Base-by-base conservation (phyloP, 805 yeast species). In the Ogataea glucozyma region DNA sequence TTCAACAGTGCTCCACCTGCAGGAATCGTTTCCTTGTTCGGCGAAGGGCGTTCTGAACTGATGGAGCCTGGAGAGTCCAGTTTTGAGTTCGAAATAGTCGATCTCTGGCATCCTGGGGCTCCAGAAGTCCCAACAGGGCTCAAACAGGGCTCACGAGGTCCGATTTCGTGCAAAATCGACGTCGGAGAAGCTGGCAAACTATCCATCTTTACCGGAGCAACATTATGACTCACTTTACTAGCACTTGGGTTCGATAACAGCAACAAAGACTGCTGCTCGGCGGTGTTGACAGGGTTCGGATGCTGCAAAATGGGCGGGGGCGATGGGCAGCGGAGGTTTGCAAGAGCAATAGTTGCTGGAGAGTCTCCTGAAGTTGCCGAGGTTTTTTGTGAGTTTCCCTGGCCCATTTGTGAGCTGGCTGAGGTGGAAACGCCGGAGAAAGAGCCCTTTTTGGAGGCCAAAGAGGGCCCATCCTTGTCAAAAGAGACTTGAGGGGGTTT, bases 271-370 rank as follows among this genome's bases (percentile, higher is more conserved):
- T n/a, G n/a, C 12, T 19, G 39, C 11, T 50, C 56, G 4, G 54
- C 46, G 3, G 22, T 16, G 29, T 57, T 59, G 6, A 56, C 49
- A 21, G 57, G 53, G 6, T 60, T 54, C 6, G 58, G 56, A 8
- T 65, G 64, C 42, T 70, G 70, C 35, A 80, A 62, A 41, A 81
- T 80, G 6, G 88, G 86, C 1, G 88, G 85, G n/a, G 88, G 87
- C 4, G 86, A 81, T 1, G 87, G 86, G 50, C 85, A 78, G 46
- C 83, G 69, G 41, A 80, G 60, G 56, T 71, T 76, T 6, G 85
- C 77, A 24, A 78, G 63, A 1, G 85, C 84, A 61, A 76, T 57
- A 10, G 73, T 78, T 26, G 80, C 72, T 4, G 83, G 82, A 0
- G 76, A 71, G 6, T 56, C 59, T 7, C 27, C 47, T 14, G 53